These are phyloP conservation scores for Lasiodiplodia hormozganensis DNA, from an alignment of 2,329 filamentous ascomycete species.

Conservation along the genomic window DNA sequence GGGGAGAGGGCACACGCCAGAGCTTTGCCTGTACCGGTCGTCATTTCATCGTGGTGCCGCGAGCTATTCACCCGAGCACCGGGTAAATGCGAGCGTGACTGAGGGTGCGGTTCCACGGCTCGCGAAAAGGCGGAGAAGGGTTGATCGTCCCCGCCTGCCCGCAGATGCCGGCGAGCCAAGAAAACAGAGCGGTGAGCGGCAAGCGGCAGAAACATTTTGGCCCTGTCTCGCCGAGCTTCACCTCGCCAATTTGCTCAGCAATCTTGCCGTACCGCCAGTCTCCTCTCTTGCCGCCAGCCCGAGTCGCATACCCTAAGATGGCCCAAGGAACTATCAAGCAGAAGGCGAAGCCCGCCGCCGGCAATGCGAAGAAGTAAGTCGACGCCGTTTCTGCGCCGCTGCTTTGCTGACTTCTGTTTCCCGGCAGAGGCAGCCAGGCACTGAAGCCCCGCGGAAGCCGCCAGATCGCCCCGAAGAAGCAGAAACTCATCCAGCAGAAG, in stretches of 20 bases:
- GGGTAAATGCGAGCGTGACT: slow-evolving; percentile 9
- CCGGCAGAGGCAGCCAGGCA: slow-evolving; percentile 37
- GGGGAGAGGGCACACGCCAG: neutral
- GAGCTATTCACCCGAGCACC: slow-evolving; percentile 12
- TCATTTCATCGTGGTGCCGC: neutral
- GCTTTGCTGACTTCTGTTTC: slow-evolving; percentile 29
- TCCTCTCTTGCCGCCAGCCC: neutral
- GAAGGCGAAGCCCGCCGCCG: slow-evolving; percentile 43
- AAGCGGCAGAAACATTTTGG: slow-evolving; percentile 8
- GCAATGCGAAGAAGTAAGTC: slow-evolving; percentile 17
- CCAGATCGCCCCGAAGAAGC: slow-evolving; percentile 72
- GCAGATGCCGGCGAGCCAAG: neutral
- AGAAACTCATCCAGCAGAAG: slow-evolving; percentile 64
- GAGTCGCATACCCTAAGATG: slow-evolving; percentile 41
- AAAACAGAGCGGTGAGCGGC: neutral
- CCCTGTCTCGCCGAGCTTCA: neutral
- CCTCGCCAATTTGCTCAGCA: neutral
- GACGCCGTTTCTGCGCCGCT: slow-evolving; percentile 34
- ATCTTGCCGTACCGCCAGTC: neutral
- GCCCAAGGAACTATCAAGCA: slow-evolving; percentile 57
- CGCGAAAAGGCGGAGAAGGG: slow-evolving; percentile 9
- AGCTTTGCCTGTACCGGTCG: neutral
- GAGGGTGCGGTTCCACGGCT: slow-evolving; percentile 8
- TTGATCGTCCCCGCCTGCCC: neutral
- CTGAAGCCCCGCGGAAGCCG: slow-evolving; percentile 65